phyloP scores from a whole-genome alignment of 768 basidiomycete species.

The Lepiota venenata region DNA sequence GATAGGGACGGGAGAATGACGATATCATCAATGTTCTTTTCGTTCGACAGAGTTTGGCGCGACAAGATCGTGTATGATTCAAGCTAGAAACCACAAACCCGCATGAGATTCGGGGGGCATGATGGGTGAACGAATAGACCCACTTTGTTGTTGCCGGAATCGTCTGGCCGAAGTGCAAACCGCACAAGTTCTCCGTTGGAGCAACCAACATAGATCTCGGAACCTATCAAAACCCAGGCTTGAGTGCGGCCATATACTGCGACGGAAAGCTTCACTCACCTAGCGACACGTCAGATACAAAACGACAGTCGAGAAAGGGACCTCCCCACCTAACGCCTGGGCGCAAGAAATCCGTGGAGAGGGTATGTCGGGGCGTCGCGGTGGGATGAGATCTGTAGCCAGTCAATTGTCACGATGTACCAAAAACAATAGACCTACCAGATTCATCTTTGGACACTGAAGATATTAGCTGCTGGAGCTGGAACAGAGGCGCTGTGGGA shows the following conservation, averaged over 20 bases:
- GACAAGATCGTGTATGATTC: constrained; percentile 67
- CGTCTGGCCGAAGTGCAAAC: constrained; percentile 65
- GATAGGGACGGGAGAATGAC: constrained; percentile 74
- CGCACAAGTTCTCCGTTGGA: constrained; percentile 83
- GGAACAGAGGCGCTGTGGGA: constrained; percentile 50
- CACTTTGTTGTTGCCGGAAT: constrained; percentile 41
- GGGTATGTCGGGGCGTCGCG: background rate
- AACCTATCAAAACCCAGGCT: constrained; percentile 39
- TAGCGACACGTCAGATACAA: background rate
- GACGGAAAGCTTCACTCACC: background rate
- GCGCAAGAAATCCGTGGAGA: constrained; percentile 38
- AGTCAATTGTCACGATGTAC: constrained; percentile 8
- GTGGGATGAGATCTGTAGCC: too few relatives aligned
- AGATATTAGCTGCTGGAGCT: constrained; percentile 43
- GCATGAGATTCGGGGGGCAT: background rate
- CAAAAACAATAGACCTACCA: background rate
- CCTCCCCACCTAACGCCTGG: constrained; percentile 53
- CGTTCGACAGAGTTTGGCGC: constrained; percentile 63
- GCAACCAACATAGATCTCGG: constrained; percentile 85
- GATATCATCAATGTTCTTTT: constrained; percentile 78
- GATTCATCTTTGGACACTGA: constrained; percentile 3
- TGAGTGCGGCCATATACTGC: too few relatives aligned
- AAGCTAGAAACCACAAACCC: constrained; percentile 28
- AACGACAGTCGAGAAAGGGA: background rate
- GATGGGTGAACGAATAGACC: constrained; percentile 11